These are phyloP conservation scores for Trichoderma erinaceum DNA, from an alignment of 495 filamentous ascomycete species.

Conservation along the genomic window DNA sequence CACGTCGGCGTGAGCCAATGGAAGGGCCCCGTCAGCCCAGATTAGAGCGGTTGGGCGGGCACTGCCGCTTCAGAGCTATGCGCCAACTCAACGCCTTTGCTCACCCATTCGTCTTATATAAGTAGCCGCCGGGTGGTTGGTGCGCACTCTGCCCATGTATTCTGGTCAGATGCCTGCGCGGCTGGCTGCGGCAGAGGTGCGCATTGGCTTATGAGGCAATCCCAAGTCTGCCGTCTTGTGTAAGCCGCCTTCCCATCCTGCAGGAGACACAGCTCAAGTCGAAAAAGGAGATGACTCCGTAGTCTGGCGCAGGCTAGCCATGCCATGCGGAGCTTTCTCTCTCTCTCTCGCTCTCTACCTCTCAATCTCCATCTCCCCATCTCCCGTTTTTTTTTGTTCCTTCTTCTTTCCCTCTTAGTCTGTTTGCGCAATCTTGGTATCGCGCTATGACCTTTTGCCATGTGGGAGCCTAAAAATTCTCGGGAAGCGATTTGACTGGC, in stretches of 20 bases:
- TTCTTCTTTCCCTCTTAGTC: not conserved
- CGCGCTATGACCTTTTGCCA: conserved; percentile 2
- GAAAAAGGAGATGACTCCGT: not conserved
- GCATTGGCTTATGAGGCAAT: not conserved
- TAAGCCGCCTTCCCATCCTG: not conserved
- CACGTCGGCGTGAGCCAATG: not conserved
- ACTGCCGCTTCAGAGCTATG: not conserved
- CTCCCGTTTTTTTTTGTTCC: not conserved
- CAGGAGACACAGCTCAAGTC: not conserved
- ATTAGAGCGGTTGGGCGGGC: not conserved
- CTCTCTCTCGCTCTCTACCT: no score
- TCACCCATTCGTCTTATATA: not conserved
- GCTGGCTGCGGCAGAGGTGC: no score
- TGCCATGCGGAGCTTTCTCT: not conserved
- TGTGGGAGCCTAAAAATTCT: conserved; percentile 8
- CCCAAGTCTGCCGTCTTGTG: not conserved
- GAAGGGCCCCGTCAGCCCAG: not conserved
- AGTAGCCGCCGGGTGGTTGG: not conserved
- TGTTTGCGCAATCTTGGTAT: not conserved
- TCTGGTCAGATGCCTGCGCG: no score
- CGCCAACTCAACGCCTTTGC: not conserved
- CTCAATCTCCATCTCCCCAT: no score
- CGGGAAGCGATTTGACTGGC: conserved; percentile 9
- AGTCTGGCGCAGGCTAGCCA: not conserved
- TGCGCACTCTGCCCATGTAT: no score